Percentiles rank a stretch among this genome's conserved stretches.
Conservation (phyloP, 1,284 basidiomycete species). For the Cutaneotrichosporon sp. region DNA sequence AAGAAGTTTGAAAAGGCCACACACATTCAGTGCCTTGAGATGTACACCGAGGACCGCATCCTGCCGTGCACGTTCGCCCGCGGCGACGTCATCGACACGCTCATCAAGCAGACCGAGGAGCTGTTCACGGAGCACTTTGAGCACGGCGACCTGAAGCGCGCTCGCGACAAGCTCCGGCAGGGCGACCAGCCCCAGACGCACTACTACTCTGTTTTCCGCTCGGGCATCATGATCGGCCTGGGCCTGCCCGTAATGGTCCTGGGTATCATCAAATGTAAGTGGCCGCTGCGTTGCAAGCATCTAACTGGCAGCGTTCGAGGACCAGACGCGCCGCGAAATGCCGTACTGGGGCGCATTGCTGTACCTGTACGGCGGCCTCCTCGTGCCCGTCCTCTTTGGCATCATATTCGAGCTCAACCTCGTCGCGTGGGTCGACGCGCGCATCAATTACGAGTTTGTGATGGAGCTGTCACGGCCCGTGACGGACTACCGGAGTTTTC, state of each 20-base stretch:
- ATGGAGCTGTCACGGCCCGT: slow-evolving; percentile 79
- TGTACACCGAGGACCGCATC: slow-evolving; percentile 72
- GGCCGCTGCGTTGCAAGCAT: not conserved
- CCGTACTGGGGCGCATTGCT: slow-evolving; percentile 70
- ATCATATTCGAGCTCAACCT: slow-evolving; percentile 77
- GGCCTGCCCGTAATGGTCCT: slow-evolving; percentile 67
- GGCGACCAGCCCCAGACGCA: slow-evolving; percentile 59
- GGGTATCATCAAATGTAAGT: slow-evolving; percentile 65
- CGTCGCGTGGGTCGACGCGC: slow-evolving; percentile 64
- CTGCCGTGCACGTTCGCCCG: slow-evolving; percentile 48
- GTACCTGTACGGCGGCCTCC: slow-evolving; percentile 70
- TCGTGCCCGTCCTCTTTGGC: slow-evolving; percentile 70
- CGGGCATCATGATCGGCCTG: slow-evolving; percentile 71
- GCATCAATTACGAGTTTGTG: slow-evolving; percentile 86
- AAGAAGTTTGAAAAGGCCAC: slow-evolving; percentile 92
- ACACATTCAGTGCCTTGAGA: slow-evolving; percentile 56
- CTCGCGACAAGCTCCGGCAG: slow-evolving; percentile 63
- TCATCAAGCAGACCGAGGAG: slow-evolving; percentile 69
- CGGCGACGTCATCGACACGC: slow-evolving; percentile 57
- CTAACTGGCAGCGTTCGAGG: slow-evolving; percentile 55
- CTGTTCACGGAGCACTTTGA: slow-evolving; percentile 71
- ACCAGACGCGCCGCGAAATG: slow-evolving; percentile 57
- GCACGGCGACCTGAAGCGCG: slow-evolving; percentile 75
- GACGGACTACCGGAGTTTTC: slow-evolving; percentile 74
- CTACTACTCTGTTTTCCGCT: slow-evolving; percentile 68